A percentile compares a stretch with the other conserved stretches of the same genome.
Evolutionary conservation across 2,329 filamentous ascomycete species (phyloP).

Genomic region (Ophiostoma novo-ulmi): DNA sequence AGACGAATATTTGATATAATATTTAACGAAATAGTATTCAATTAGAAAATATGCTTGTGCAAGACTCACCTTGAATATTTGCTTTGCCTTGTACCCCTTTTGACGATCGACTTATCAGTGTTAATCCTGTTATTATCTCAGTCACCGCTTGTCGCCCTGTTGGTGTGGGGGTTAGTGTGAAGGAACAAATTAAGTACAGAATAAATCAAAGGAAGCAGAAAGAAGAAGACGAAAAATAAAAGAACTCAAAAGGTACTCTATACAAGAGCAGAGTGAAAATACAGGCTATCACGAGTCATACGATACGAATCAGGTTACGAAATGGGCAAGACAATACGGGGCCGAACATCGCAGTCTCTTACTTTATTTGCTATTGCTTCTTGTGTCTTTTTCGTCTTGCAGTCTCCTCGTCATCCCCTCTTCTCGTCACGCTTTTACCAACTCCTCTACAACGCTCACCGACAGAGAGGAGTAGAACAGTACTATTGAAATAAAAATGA

Average conservation of each 20-base stretch:
- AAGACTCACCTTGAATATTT: neutral
- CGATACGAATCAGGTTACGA: neutral
- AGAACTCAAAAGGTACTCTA: neutral
- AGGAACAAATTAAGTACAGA: neutral
- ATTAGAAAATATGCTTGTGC: no score
- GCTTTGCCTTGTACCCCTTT: constrained; percentile 1
- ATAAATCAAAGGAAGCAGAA: neutral
- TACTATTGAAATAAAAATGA: neutral
- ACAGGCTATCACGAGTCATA: neutral
- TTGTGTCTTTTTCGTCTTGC: neutral
- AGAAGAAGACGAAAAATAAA: neutral
- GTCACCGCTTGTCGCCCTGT: constrained; percentile 11
- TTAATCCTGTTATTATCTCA: neutral
- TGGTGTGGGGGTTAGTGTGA: constrained; percentile 8
- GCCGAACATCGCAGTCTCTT: neutral
- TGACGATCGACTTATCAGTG: neutral
- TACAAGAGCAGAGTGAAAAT: neutral
- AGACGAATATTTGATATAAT: neutral
- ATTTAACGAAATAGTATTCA: neutral
- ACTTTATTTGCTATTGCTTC: neutral
- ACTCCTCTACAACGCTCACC: neutral
- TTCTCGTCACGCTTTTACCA: neutral
- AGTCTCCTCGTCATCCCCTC: neutral
- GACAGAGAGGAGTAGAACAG: neutral
- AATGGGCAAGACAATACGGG: neutral